Evolutionary conservation across 2,329 filamentous ascomycete genomes (phyloP), one percentile per base, ranked within the genome.

Genomic region (Didymella sp.): DNA sequence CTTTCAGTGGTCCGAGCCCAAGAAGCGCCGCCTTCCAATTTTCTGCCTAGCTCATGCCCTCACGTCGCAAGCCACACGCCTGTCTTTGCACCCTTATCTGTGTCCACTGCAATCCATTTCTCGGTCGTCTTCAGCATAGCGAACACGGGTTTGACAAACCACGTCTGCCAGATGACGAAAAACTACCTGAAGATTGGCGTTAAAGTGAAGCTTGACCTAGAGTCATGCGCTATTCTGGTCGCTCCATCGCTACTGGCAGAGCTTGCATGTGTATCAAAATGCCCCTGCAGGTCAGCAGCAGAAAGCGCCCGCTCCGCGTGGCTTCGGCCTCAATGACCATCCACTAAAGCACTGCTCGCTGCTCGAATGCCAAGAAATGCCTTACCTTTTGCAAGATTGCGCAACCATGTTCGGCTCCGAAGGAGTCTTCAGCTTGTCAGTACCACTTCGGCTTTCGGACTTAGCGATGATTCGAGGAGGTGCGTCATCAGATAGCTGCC

Each of bases 221-320:
- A 65, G 0, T 54, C 22, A 6, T 66, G 53, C 2, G 56, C 57
- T 1, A 56, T 42, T 6, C 60, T 51, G 5, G 21, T 6, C n/a
- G 44, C 48, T 1, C 19, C 2, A 3, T 27, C 25, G 22, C 41
- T 15, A 21, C 35, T n/a, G 11, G n/a, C 9, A 6, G 21, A 6
- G 6, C 11, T 17, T 11, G 45, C 35, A 21, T 55, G 45, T 15
- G 24, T n/a, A n/a, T 53, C 35, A 8, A 65, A 65, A 22, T 53
- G 57, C 0, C 12, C 13, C 37, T 67, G 64, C 6, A 63, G 45
- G 2, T 61, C 38, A 8, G 35, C 21, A 0, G 59, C 57, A 17
- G 63, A 57, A 17, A 67, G 57, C 1, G 65, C 55, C 38, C 65
- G 64, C 21, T 62, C 49, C 11, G 60, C 58, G 48, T 65, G 65